Base-by-base conservation (phyloP, 192 early-diverging fungal genomes). In the Physocladia obscura region DNA sequence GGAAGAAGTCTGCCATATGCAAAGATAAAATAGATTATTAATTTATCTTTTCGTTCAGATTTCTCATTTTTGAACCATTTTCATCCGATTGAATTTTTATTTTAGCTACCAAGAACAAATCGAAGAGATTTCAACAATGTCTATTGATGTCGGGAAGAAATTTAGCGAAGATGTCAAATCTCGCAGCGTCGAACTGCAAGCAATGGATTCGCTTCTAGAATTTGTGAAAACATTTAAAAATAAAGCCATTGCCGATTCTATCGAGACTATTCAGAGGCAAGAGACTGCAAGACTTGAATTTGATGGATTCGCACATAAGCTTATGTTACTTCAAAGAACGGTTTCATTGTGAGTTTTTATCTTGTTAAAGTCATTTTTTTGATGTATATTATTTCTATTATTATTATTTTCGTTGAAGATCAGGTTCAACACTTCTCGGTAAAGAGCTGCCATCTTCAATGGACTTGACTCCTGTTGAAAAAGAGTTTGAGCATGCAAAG, bases 221-320 rank as follows among this genome's bases (percentile, higher is more conserved):
- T 84, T 84, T 69, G 32, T 84, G 13, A 64, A 71, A 36, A 79
- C 74, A 5, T 84, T 84, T 62, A 77, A 74, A 32, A 56, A 52
- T 24, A 84, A 84, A 64, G 82, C 82, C 27, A 84, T 84, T 52
- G 64, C 31, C 38, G 82, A 84, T 67, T 71, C 77, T 4, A 49
- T 80, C 21, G 79, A 80, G 32, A 84, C 82, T 2, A 77, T 79
- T 69, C 77, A 81, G 63, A 57, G 34, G 35, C 82, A 84, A 55
- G 60, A 78, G 29, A 69, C 71, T 24, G 69, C 79, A 26, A 69
- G 82, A n/a, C 63, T 77, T 35, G 82, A 84, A 51, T 74, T 84
- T 37, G 82, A 84, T 49, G 55, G 57, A 17, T 81, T 59, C 52
- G 73, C 73, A 27, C 55, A 69, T 31, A 77, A 79, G 68, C 47